Evolutionary conservation across 2,329 filamentous ascomycete species (phyloP), one percentile per base, ranked within the genome.

Genomic region (Aspergillus fumigatus): DNA sequence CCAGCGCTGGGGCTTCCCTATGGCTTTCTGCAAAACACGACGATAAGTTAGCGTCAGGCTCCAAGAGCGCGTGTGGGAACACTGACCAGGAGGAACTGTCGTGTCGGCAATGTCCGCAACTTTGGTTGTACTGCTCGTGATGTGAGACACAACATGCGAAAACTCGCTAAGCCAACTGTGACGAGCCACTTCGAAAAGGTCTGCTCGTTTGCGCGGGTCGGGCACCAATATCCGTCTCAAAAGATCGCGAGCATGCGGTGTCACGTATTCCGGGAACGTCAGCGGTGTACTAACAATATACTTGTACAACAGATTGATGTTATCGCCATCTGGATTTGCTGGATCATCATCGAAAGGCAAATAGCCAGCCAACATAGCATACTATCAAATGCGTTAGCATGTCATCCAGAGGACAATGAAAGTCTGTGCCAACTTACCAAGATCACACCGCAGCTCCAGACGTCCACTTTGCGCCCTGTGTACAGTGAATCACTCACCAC

Each of bases 381-480:
- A 99, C 92, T 97, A 68, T n/a, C 25, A n/a, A 26, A 49, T 41
- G 40, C 7, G 50, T 59, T 57, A 53, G 53, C 14, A 23, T 17
- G 14, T 38, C 32, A 17, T 43, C 35, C 17, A 50, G 25, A 27
- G 25, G 35, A 6, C 53, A n/a, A 23, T 25, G 48, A 48, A 45
- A 26, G 49, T 43, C 48, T 14, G 5, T 41, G 48, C 21, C 32
- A 29, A 81, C 90, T 77, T 82, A 97, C 93, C 82, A 99, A 75
- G 69, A 99, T 99, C 41, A 99, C 94, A 76, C 94, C 94, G 72
- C 94, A 99, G 75, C 94, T 97, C 94, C 94, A 99, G 38, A 99
- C 94, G 71, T 99, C 94, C 26, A 99, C 94, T 75, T 99, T 99
- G 52, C 93, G 87, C 49, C 94, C 94, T 1, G 94, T 99, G 76